Base-by-base conservation (phyloP, 331 rosid genomes). In the Rhamnella rubrinervis region DNA sequence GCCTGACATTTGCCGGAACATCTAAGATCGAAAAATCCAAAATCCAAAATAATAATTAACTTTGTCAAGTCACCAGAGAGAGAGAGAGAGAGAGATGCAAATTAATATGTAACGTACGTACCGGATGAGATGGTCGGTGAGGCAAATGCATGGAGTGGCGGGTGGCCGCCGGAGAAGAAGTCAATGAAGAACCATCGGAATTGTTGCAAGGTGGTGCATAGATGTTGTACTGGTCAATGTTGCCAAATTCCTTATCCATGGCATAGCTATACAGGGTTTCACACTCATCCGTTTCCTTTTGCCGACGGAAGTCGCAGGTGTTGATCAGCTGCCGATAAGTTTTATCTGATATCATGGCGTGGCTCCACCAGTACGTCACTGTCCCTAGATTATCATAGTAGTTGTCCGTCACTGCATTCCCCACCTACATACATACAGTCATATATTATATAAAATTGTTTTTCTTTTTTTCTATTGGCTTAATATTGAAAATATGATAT, bases 341-440 rank as follows among this genome's bases (percentile, higher is more conserved):
- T 74, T 81, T 88, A 52, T 93, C 98, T 5, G 98, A 93, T 66
- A 93, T 93, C 98, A 93, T 93, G 14, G 98, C 98, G 21, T 93
- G 98, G 84, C 97, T 93, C 98, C 98, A 93, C 98, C 98, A 93
- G 61, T 93, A 93, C 6, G 93, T 81, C 76, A 93, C 98, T 5
- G 98, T 93, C 53, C 98, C 98, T 13, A 93, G 68, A 83, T 88
- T 93, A 67, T 93, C 98, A 52, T 88, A 91, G 78, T 88, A 93
- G 77, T 85, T 91, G 81, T 93, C 98, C 9, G 97, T 93, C 56
- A 93, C 98, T 35, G 98, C 98, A 78, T 93, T 93, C 3, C 98
- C 98, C 61, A 93, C 96, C 98, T 93, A 80, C 82, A 10, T 52
- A 23, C 19, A 37, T 67, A 53, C 11, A 63, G 7, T 2, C 3